Conservation (phyloP, 257 asterid species). For the Ilex aquifolium region DNA sequence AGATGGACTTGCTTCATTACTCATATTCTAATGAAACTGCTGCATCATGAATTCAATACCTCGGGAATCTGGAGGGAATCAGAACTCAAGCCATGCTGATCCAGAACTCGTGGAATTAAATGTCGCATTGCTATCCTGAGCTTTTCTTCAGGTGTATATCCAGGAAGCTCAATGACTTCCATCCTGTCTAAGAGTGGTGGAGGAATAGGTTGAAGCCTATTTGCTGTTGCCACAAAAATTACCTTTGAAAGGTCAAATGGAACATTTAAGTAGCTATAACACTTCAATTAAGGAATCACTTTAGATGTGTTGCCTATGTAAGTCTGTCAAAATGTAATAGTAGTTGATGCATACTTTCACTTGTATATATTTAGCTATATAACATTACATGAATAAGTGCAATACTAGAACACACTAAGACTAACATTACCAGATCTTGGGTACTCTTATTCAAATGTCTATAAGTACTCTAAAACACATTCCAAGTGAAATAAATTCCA, state of each 20-base stretch:
- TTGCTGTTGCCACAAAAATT: slow-evolving; percentile 97
- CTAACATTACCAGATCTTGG: too few relatives aligned
- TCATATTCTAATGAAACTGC: too few relatives aligned
- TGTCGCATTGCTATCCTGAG: slow-evolving; percentile 85
- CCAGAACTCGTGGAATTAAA: slow-evolving; percentile 92
- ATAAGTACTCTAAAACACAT: too few relatives aligned
- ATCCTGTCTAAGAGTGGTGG: slow-evolving; percentile 93
- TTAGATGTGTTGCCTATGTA: slow-evolving; percentile 7
- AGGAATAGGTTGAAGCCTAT: slow-evolving; percentile 90
- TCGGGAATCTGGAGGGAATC: slow-evolving; percentile 94
- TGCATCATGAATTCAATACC: slow-evolving; percentile 39
- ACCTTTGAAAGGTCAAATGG: slow-evolving; percentile 98
- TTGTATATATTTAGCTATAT: too few relatives aligned
- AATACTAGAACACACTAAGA: too few relatives aligned
- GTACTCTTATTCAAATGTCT: too few relatives aligned
- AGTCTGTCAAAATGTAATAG: slow-evolving; percentile 1
- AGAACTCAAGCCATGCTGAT: slow-evolving; percentile 87
- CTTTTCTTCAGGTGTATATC: slow-evolving; percentile 98
- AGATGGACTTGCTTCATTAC: too few relatives aligned
- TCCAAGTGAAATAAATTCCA: too few relatives aligned
- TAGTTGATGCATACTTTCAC: too few relatives aligned
- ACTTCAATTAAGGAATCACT: slow-evolving; percentile 53
- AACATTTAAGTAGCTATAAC: slow-evolving; percentile 81
- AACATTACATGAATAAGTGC: too few relatives aligned
- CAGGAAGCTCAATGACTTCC: slow-evolving; percentile 99